A percentile compares a stretch with the other conserved stretches of the same genome.
Conservation (phyloP, 2,329 filamentous ascomycete genomes). For the Calonectria honghensis region DNA sequence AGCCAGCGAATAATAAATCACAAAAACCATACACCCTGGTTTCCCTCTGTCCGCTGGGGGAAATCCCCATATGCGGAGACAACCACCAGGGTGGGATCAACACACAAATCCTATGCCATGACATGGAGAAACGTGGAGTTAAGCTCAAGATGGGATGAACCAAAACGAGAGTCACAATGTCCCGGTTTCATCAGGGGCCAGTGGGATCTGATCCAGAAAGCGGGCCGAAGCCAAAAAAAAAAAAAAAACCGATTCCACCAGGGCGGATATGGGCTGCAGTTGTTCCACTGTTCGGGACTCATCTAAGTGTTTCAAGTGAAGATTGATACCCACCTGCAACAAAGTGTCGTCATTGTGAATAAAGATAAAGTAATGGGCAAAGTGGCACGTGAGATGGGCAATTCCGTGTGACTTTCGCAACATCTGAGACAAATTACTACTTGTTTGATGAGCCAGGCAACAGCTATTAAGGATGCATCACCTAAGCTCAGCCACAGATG, state of each 20-base stretch:
- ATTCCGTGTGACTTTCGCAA: neutral
- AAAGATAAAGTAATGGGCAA: neutral
- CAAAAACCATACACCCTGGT: neutral
- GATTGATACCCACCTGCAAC: neutral
- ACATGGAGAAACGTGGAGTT: neutral
- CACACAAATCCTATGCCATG: neutral
- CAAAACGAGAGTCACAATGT: neutral
- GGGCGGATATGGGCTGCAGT: slow-evolving; percentile 6
- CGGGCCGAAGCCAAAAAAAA: neutral
- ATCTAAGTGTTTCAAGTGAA: slow-evolving; percentile 2
- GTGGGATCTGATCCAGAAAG: neutral
- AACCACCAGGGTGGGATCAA: neutral
- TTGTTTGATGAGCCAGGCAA: slow-evolving; percentile 26
- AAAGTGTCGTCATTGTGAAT: slow-evolving; percentile 1
- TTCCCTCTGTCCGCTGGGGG: neutral
- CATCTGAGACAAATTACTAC: slow-evolving; percentile 2
- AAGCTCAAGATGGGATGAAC: slow-evolving; percentile 19
- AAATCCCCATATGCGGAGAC: neutral
- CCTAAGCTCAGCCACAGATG: slow-evolving; percentile 25
- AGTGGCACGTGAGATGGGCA: neutral
- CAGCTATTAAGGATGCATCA: neutral
- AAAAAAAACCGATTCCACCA: neutral
- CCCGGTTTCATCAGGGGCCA: slow-evolving; percentile 4
- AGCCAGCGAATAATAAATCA: neutral
- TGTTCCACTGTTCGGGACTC: slow-evolving; percentile 1